Evolutionary conservation across 257 asterid genomes (phyloP).

Genomic region (Prunella vulgaris): DNA sequence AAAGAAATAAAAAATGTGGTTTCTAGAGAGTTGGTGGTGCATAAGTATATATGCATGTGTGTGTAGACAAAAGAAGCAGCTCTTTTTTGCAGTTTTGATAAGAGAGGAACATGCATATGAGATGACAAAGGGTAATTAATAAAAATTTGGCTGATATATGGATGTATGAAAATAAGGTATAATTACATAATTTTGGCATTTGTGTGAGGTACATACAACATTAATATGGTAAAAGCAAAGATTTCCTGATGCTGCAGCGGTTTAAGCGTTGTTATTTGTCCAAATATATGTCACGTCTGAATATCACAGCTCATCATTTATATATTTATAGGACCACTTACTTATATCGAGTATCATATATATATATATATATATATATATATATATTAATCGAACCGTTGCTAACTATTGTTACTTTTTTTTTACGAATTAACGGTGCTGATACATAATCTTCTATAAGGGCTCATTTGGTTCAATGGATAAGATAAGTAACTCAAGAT

Average conservation of each 20-base stretch:
- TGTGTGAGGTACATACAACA: conserved; percentile 3
- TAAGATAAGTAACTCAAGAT: too few relatives aligned
- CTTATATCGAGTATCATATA: too few relatives aligned
- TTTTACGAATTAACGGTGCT: background rate
- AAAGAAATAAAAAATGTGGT: background rate
- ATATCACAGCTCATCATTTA: conserved; percentile 2
- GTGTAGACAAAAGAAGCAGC: background rate
- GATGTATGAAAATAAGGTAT: background rate
- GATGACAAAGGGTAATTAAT: conserved; percentile 23
- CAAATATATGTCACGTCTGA: conserved; percentile 31
- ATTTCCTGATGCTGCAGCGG: conserved; percentile 27
- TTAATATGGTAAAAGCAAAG: conserved; percentile 23
- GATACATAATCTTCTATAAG: background rate
- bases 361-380: background rate
- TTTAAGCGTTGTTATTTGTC: conserved; percentile 26
- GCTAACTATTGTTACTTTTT: conserved; percentile 4
- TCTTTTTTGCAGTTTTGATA: background rate
- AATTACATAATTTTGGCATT: conserved; percentile 18
- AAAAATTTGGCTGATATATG: conserved; percentile 9
- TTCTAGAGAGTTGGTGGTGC: too few relatives aligned
- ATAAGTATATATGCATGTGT: background rate
- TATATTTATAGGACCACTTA: conserved; percentile 32
- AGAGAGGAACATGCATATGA: background rate
- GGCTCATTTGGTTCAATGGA: too few relatives aligned
- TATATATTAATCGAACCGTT: background rate